Evolutionary conservation across 2,329 filamentous ascomycete species (phyloP).

Genomic region (Xylaria sp.): DNA sequence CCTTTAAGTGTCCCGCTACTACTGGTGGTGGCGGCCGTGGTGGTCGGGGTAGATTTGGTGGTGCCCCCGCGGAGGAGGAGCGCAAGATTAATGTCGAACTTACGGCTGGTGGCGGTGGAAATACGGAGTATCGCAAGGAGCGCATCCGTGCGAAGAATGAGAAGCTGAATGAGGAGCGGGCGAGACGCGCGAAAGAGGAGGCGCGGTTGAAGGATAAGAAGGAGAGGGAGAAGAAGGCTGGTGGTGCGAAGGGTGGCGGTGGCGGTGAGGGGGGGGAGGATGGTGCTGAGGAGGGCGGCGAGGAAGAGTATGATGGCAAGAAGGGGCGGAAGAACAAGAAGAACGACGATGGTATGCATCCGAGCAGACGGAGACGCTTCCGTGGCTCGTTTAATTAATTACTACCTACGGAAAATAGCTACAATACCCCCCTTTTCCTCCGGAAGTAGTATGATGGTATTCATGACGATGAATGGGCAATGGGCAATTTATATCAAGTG

Average conservation of each 20-base stretch:
- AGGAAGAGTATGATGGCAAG: conserved; percentile 28
- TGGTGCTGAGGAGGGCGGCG: conserved; percentile 20
- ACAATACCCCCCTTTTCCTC: not conserved
- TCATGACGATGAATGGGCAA: not conserved
- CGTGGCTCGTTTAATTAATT: conserved; percentile 11
- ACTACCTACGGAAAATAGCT: not conserved
- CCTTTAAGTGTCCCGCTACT: conserved; percentile 51
- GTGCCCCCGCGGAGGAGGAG: conserved; percentile 27
- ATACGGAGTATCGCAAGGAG: conserved; percentile 62
- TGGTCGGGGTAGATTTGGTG: not conserved
- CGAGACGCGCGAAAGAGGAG: conserved; percentile 42
- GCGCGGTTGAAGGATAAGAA: conserved; percentile 39
- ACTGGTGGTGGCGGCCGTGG: not conserved
- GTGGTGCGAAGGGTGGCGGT: conserved; percentile 20
- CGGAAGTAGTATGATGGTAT: not conserved
- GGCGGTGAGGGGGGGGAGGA: conserved; percentile 23
- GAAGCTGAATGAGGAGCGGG: conserved; percentile 66
- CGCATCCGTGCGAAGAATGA: conserved; percentile 84
- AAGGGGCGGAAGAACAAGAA: conserved; percentile 24
- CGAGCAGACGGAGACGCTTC: conserved; percentile 41
- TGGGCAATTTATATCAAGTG: not conserved
- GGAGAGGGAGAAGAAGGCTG: conserved; percentile 28
- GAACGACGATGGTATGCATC: conserved; percentile 40
- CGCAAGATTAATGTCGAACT: conserved; percentile 90
- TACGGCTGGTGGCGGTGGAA: conserved; percentile 84